Evolutionary conservation across 2,329 filamentous ascomycete species (phyloP), one percentile per base, ranked within the genome.

Genomic region (Rhexocercosporidium sp.): DNA sequence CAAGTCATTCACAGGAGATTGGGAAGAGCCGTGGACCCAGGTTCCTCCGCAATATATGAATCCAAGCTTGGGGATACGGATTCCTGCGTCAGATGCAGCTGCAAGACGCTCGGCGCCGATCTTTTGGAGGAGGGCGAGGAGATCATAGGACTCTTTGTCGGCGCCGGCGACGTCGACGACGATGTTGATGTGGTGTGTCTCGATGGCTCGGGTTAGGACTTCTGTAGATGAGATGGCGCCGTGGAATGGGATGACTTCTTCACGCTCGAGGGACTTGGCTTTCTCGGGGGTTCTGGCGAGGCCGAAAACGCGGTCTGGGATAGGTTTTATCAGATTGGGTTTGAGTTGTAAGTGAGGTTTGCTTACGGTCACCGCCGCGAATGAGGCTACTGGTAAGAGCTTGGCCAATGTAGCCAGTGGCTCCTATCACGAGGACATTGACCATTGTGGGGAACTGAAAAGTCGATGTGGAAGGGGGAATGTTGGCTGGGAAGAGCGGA

Each of bases 401-500:
- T 75, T 86, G 84, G 76, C 85, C 84, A 69, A 86, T 82, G 73
- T 86, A 86, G 65, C 84, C 84, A 62, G 83, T 83, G 29, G 83
- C 85, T 46, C 85, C 85, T 37, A 85, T 85, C 69, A 86, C 83
- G 71, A 86, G 80, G 61, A 86, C 66, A 62, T 72, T 71, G 20
- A 74, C 68, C 61, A 72, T 73, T 62, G 61, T 72, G 65, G 12
- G 29, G 44, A 34, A 3, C 41, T 20, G 29, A 37, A 14, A 20
- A 44, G 9, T 14, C 6, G 31, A 29, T 18, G 20, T 25, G 20
- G 34, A 11, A 16, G 1, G n/a, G 25, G 4, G 5, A 20, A 47
- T 9, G n/a, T 12, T 22, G 44, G 44, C n/a, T 9, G 3, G 5
- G 44, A 47, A 3, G 16, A 9, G 44, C 9, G 44, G n/a, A 5